Evolutionary conservation across 2,329 filamentous ascomycete genomes (phyloP).

Genomic region (Daldinia sp.): DNA sequence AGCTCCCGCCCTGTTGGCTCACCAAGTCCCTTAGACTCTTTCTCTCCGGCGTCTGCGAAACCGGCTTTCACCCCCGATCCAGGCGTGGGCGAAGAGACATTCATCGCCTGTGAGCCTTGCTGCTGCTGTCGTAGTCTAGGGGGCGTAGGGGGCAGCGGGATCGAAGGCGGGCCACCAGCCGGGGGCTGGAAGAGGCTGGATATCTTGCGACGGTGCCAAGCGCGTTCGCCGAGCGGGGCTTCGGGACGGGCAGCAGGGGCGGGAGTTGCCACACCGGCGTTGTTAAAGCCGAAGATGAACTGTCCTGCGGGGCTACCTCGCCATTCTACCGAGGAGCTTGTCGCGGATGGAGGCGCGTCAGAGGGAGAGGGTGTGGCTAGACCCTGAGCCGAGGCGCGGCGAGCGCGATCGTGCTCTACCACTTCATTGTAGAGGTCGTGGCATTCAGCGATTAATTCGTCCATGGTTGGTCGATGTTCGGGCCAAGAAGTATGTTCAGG

Average conservation of each 20-base stretch:
- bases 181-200: slow-evolving; percentile 39
- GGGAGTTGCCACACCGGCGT: slow-evolving; percentile 10
- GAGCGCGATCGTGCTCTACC: slow-evolving; percentile 32
- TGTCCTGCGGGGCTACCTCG: slow-evolving; percentile 9
- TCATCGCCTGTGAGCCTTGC: neutral
- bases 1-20: neutral
- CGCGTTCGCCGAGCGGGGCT: slow-evolving; percentile 39
- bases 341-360: slow-evolving; percentile 8
- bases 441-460: slow-evolving; percentile 1
- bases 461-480: no score
- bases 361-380: neutral
- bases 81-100: neutral
- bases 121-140: slow-evolving; percentile 18
- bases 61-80: neutral
- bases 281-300: slow-evolving; percentile 21
- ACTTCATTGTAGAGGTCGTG: slow-evolving; percentile 32
- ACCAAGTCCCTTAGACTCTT: neutral
- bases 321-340: slow-evolving; percentile 40
- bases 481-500: no score
- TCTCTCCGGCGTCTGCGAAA: neutral
- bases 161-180: slow-evolving; percentile 35
- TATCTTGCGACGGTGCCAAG: slow-evolving; percentile 43
- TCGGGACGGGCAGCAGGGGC: slow-evolving; percentile 28
- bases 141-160: slow-evolving; percentile 37
- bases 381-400: slow-evolving; percentile 14